phyloP scores from a whole-genome alignment of 139 green algal genomes.

The Picochlorum sp. region DNA sequence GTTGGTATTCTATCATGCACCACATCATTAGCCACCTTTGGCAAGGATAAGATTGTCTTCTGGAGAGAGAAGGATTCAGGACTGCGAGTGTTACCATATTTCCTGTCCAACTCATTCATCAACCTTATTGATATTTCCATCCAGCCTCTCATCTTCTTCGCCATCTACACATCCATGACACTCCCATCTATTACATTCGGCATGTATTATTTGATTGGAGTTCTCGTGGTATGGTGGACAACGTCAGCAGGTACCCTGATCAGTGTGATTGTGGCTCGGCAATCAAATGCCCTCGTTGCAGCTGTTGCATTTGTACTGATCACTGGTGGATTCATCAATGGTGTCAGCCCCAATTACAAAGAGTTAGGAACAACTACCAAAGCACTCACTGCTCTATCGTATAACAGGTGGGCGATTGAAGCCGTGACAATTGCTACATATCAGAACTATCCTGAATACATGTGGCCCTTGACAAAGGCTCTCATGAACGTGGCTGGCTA shows the following conservation, averaged over 20 bases:
- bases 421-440: constrained; percentile 10
- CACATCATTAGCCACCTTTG: constrained; percentile 37
- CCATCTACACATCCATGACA: constrained; percentile 41
- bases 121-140: constrained; percentile 34
- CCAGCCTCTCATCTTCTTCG: constrained; percentile 42
- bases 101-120: constrained; percentile 29
- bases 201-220: constrained; percentile 26
- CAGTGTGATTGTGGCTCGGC: constrained; percentile 3
- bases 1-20: constrained; percentile 30
- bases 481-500: constrained; percentile 15
- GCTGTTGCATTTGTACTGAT: constrained; percentile 32
- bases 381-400: constrained; percentile 17
- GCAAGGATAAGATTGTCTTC: constrained; percentile 39
- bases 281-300: constrained; percentile 37
- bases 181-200: constrained; percentile 36
- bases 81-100: constrained; percentile 32
- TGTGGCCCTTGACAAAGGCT: constrained; percentile 18
- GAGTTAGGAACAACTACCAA: constrained; percentile 26
- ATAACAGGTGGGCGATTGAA: constrained; percentile 28
- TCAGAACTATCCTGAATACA: constrained; percentile 14
- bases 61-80: constrained; percentile 39
- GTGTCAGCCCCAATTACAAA: constrained; percentile 32
- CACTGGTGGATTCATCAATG: constrained; percentile 41
- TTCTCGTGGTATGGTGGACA: constrained; percentile 36
- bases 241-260: constrained; percentile 14